phyloP scores from a whole-genome alignment of 345 rosid species.

The Orychophragmus violaceus region DNA sequence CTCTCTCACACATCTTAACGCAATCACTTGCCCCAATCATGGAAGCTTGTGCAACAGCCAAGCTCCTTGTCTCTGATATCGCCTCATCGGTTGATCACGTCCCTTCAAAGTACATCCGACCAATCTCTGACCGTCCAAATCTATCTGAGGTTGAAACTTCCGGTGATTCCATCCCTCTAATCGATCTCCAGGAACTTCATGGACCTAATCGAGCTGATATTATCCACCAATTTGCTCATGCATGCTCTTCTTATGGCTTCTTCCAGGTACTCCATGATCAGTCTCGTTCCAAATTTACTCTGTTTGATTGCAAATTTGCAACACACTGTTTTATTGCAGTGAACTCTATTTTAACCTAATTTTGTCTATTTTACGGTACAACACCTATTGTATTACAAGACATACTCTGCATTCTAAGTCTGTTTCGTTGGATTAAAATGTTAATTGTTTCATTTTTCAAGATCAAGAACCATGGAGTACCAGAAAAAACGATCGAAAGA shows the following conservation, averaged over 20 bases:
- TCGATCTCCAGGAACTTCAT: slow-evolving; percentile 46
- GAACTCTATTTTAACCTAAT: not conserved
- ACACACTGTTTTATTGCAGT: not conserved
- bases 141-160: slow-evolving; percentile 31
- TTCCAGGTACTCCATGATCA: slow-evolving; percentile 39
- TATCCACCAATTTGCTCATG: slow-evolving; percentile 39
- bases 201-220: slow-evolving; percentile 37
- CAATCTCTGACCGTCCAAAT: slow-evolving; percentile 61
- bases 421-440: not conserved
- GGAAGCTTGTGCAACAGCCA: slow-evolving; percentile 10
- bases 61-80: slow-evolving; percentile 44
- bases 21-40: not conserved
- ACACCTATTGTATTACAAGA: not conserved
- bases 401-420: not conserved
- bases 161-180: slow-evolving; percentile 44
- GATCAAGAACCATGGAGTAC: slow-evolving; percentile 72
- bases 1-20: slow-evolving; percentile 1
- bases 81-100: slow-evolving; percentile 34
- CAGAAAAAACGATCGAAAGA: slow-evolving; percentile 27
- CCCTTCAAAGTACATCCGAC: slow-evolving; percentile 48
- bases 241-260: slow-evolving; percentile 55
- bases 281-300: not conserved
- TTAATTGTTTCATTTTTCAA: slow-evolving; percentile 9
- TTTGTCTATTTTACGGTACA: too few species aligned
- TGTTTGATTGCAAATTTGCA: not conserved